phyloP scores from a whole-genome alignment of 108 stramenopile species.

The Fistulifera pelliculosa region DNA sequence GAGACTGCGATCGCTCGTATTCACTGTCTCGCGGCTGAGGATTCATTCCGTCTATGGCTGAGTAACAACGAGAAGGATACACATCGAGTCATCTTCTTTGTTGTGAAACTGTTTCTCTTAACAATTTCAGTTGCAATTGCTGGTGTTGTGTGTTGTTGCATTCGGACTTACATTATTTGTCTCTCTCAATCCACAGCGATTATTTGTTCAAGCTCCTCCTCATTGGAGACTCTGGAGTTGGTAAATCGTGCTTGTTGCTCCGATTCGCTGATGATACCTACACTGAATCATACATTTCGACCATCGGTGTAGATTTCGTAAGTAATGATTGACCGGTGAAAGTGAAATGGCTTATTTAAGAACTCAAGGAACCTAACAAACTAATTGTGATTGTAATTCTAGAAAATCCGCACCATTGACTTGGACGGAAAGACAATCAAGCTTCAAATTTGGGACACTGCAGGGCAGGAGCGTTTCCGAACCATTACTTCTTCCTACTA shows the following conservation, averaged over 20 bases:
- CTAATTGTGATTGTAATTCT: not conserved
- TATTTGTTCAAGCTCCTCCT: constrained; percentile 95
- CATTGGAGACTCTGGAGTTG: constrained; percentile 98
- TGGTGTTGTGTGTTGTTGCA: not conserved
- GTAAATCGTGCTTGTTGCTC: constrained; percentile 96
- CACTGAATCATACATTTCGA: constrained; percentile 98
- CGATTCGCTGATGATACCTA: constrained; percentile 98
- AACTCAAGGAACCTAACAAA: not conserved
- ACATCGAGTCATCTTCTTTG: too few species aligned
- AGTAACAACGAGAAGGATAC: too few species aligned
- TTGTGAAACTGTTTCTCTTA: too few species aligned
- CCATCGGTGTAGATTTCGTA: constrained; percentile 98
- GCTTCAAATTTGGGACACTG: constrained; percentile 86
- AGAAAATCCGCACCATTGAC: constrained; percentile 99
- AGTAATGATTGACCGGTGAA: too few species aligned
- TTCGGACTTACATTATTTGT: constrained; percentile 1
- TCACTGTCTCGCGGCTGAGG: too few species aligned
- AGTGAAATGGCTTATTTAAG: too few species aligned
- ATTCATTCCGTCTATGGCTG: too few species aligned
- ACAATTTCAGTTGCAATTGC: too few species aligned
- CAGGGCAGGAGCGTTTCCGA: constrained; percentile 95
- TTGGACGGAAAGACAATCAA: constrained; percentile 98
- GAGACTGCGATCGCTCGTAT: too few species aligned
- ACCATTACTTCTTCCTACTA: constrained; percentile 95
- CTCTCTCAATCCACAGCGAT: constrained; percentile 40